Evolutionary conservation across 2,329 filamentous ascomycete species (phyloP).

Genomic region (Calonectria pauciramosa): DNA sequence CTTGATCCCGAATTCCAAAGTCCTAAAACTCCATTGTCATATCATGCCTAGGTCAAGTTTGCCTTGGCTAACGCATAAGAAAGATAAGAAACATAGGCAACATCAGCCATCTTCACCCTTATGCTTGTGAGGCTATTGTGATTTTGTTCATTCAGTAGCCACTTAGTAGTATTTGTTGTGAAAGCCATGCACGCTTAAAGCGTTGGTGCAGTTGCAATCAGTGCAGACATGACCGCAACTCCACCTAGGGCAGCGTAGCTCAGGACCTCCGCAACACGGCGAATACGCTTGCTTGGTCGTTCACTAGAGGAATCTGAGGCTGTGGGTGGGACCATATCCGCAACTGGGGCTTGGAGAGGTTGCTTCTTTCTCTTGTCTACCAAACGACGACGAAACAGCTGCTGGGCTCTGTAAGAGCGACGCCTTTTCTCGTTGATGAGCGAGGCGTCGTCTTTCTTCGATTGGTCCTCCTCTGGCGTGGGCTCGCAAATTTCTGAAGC

Average conservation of each 20-base stretch:
- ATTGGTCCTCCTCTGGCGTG: conserved; percentile 28
- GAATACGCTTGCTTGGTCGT: conserved; percentile 49
- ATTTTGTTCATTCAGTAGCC: neutral
- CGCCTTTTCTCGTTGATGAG: neutral
- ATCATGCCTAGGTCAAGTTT: conserved; percentile 1
- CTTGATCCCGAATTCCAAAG: conserved; percentile 21
- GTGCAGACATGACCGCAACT: conserved; percentile 55
- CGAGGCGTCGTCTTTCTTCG: neutral
- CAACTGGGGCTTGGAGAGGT: neutral
- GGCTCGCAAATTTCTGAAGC: conserved; percentile 45
- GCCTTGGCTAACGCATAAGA: neutral
- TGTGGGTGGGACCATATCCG: neutral
- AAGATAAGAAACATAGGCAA: neutral
- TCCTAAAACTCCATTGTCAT: conserved; percentile 37
- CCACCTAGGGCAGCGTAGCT: conserved; percentile 55
- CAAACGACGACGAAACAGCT: neutral
- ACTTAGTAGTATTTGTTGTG: neutral
- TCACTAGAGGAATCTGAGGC: neutral
- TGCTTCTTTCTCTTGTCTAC: neutral
- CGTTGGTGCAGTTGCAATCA: conserved; percentile 55
- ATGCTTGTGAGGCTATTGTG: no score
- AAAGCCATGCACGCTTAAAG: conserved; percentile 16
- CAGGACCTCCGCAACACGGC: conserved; percentile 52
- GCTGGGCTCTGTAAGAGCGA: neutral
- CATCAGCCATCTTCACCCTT: neutral